Base-by-base conservation (phyloP, 2,329 filamentous ascomycete genomes). In the Chalaropsis thielavioides region DNA sequence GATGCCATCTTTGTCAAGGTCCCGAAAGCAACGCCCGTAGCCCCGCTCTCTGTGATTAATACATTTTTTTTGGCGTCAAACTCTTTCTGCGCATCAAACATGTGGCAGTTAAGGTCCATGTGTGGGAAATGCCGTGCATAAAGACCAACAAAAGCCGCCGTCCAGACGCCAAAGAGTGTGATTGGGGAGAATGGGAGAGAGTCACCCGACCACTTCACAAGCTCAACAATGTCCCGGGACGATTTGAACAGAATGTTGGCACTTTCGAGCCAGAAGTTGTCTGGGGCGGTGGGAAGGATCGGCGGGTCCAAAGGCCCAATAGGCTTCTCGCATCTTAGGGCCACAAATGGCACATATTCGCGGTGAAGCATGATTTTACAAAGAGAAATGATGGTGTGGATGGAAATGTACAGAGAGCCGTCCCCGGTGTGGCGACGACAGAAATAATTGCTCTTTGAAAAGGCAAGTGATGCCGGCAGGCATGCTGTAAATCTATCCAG, bases 151-250 rank as follows among this genome's bases (percentile, higher is more conserved):
- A 88, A 86, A 0, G 82, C 81, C 0, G 86, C 84, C 11, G 81
- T 82, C 77, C 85, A 90, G 46, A 87, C 78, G 1, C 85, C 81
- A 70, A 88, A 89, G 2, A 83, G 79, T 2, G 86, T 80, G 41
- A 88, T 79, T 0, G 86, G 84, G 0, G 87, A 89, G 72, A 89
- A 82, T 0, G 85, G 83, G 1, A 88, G 75, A 64, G 81, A 82
- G 64, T 82, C 79, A 64, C 82, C 79, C 70, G 83, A 86, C 3
- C 84, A 82, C 15, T 81, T 78, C 17, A 87, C 80, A 35, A 90
- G 75, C 64, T 87, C 81, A 54, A 87, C 79, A 67, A 89, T 84
- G 27, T 85, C 81, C 62, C 79, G 78, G 5, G 83, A 83, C 2
- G 85, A 80, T 66, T 77, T 79, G 72, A 88, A 90, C 64, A 86